Conservation (phyloP, 2,329 filamentous ascomycete genomes). For the Emmonsiellopsis sp. region DNA sequence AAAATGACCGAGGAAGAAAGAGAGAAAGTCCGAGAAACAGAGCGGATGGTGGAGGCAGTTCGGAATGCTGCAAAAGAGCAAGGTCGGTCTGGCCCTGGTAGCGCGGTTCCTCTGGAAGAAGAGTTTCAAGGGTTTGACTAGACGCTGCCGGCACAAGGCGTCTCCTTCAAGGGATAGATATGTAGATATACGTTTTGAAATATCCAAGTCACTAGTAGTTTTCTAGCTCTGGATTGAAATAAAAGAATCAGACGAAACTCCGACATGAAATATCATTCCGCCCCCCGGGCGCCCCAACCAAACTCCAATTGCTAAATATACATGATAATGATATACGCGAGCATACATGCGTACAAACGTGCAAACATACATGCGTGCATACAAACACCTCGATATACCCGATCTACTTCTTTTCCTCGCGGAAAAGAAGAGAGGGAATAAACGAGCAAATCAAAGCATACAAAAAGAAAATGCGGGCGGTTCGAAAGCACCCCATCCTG, state of each 20-base stretch:
- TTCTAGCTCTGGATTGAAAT: too few species aligned
- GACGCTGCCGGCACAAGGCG: background rate
- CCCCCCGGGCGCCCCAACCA: background rate
- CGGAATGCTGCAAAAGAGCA: conserved; percentile 25
- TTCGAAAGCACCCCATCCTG: background rate
- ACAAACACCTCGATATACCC: background rate
- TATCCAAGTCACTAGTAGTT: too few species aligned
- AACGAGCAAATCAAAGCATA: background rate
- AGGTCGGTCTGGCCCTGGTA: conserved; percentile 8
- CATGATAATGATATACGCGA: background rate
- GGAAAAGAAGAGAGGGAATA: background rate
- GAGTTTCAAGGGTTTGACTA: conserved; percentile 52
- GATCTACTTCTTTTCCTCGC: background rate
- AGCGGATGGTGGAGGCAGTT: conserved; percentile 56
- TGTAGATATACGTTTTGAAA: too few species aligned
- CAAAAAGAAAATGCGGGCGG: background rate
- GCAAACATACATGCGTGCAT: background rate
- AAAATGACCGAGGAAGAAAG: conserved; percentile 64
- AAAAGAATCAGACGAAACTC: background rate
- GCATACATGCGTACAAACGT: background rate
- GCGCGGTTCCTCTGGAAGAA: conserved; percentile 27
- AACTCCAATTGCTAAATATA: background rate
- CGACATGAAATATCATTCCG: background rate
- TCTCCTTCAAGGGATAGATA: too few species aligned
- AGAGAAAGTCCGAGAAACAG: conserved; percentile 51